Evolutionary conservation across 2,329 filamentous ascomycete species (phyloP), one percentile per base, ranked within the genome.

Genomic region (Mycogone perniciosa): DNA sequence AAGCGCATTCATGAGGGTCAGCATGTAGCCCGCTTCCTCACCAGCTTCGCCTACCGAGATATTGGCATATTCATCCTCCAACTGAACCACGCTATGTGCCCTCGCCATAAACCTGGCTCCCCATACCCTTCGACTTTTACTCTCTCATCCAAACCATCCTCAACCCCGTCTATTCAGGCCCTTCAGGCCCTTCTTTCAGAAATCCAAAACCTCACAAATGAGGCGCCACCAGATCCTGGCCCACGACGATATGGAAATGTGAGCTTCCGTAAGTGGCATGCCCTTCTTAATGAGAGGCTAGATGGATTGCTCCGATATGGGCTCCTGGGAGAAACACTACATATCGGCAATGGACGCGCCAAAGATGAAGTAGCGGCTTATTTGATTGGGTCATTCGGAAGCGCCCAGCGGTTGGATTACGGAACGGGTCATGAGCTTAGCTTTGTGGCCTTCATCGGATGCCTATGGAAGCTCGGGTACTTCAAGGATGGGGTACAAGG

Each of bases 341-440:
- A 57, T 7, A 54, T 61, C 33, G 59, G 64, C 0, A 68, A 66
- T 3, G 67, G 71, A 13, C 72, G 75, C 1, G 79, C 81, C 5
- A 74, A 76, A 57, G 77, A 79, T 44, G 92, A 97, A 68, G 71
- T 96, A 7, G 77, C 75, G 51, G 77, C 81, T 39, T 99, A 99
- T 65, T 78, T 99, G 1, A 67, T 95, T 4, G 91, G 90, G 10
- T 81, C 81, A 4, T 96, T 96, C 69, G 93, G 93, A 4, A 97
- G 90, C 63, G 69, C 88, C 0, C 89, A 96, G 62, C 76, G 93
- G 48, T 75, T 99, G 29, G 93, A 99, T 69, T 99, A 96, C 64
- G 93, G 93, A 2, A 97, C 93, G 0, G 93, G 93, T 0, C 93
- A 99, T 66, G 93, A 99, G 64, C 73, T 99, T 46, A 96, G 88